Base-by-base conservation (phyloP, 148 eudicot species). In the Bassia scoparia region DNA sequence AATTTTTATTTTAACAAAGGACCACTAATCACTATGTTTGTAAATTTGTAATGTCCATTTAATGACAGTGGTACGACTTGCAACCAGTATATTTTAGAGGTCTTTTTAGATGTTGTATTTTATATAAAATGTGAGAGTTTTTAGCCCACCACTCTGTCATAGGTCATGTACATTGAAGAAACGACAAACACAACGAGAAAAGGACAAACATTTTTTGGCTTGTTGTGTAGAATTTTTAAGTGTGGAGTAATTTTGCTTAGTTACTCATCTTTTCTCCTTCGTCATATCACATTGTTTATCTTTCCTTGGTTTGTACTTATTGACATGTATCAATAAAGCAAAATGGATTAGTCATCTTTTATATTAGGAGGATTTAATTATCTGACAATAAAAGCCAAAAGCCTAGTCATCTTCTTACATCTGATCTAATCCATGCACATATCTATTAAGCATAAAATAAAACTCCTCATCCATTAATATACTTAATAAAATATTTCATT, bases 11-110 rank as follows among this genome's bases (percentile, higher is more conserved):
- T 23, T 24, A 14, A 5, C n/a, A 16, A 67, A 71, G 71, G 71
- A 55, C 77, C 62, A 67, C 71, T 27, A 4, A n/a, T n/a, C n/a
- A n/a, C n/a, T n/a, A n/a, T n/a, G n/a, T n/a, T n/a, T 30, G 49
- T 26, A 44, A 75, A n/a, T n/a, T 7, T 38, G 34, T 58, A 75
- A 20, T 29, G 72, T 58, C 21, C 66, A 67, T 67, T 58, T 43
- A 31, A 54, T 68, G 34, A 44, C 29, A 67, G 9, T 23, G 26
- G 16, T 24, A 30, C 58, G 16, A 17, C 18, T 17, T 7, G 5
- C 14, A 16, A 17, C 5, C 20, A n/a, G 20, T 20, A 52, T 12
- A 52, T 29, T 43, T 43, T 13, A 4, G 14, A 68, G 20, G 15
- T 68, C 18, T 21, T 20, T 55, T 1, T 1, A 53, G 21, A n/a